Evolutionary conservation across 2,329 filamentous ascomycete genomes (phyloP).

Genomic region (Monilinia vaccinii-corymbosi): DNA sequence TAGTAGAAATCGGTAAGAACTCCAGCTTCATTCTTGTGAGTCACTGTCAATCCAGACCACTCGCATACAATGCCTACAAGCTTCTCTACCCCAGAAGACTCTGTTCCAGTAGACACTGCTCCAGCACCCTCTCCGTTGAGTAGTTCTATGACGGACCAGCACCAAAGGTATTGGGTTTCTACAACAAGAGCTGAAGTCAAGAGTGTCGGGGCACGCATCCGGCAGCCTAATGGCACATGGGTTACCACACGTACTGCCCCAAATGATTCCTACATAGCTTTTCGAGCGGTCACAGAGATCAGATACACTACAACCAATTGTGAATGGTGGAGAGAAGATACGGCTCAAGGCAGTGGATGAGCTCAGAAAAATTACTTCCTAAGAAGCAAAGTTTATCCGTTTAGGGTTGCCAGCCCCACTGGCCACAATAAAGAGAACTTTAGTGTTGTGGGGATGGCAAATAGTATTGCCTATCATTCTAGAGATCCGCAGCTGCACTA

Average conservation of each 20-base stretch:
- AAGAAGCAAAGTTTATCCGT: neutral
- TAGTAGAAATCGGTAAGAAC: neutral
- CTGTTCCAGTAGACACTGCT: too few species aligned
- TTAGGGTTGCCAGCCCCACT: neutral
- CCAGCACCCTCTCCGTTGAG: neutral
- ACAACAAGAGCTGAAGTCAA: neutral
- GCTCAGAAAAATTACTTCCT: slow-evolving; percentile 7
- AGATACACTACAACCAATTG: neutral
- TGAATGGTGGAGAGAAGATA: neutral
- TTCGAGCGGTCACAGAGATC: neutral
- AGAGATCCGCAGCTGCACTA: neutral
- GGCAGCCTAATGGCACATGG: neutral
- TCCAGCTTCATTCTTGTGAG: neutral
- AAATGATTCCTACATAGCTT: neutral
- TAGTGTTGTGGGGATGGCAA: neutral
- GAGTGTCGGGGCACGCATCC: neutral
- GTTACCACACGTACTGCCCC: neutral
- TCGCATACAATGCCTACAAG: neutral
- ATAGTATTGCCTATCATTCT: neutral
- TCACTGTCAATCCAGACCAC: neutral
- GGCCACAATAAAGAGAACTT: neutral
- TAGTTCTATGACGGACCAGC: neutral
- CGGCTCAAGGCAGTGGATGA: neutral
- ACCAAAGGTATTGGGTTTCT: slow-evolving; percentile 1
- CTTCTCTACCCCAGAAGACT: too few species aligned